A percentile compares a stretch with the other conserved stretches of the same genome.
Conservation (phyloP, 1,284 basidiomycete genomes). For the Puccinia coronata region DNA sequence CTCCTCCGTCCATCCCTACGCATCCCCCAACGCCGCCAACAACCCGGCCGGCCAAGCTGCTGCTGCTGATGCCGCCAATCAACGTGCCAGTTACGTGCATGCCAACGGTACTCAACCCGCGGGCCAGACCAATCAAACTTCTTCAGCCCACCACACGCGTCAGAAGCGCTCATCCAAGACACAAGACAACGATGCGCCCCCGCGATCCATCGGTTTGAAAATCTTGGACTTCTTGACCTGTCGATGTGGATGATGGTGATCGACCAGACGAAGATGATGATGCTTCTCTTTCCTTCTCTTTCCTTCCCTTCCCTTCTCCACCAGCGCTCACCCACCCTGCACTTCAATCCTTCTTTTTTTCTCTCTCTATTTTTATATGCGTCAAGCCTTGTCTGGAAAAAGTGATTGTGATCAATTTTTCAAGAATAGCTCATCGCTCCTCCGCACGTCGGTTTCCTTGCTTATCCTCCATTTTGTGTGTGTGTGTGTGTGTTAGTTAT, state of each 20-base stretch:
- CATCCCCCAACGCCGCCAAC: neutral
- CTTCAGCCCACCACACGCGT: neutral
- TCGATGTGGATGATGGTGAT: constrained; percentile 28
- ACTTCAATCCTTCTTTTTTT: too few species aligned
- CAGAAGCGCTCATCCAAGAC: constrained; percentile 20
- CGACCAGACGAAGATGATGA: too few species aligned
- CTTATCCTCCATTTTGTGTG: too few species aligned
- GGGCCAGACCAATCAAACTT: neutral
- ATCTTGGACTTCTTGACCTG: constrained; percentile 45
- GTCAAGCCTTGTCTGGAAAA: too few species aligned
- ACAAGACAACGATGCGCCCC: neutral
- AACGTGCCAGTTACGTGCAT: neutral
- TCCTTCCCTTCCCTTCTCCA: neutral
- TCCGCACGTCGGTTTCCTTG: too few species aligned
- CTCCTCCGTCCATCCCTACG: constrained; percentile 28
- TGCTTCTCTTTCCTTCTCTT: neutral
- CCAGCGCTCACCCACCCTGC: too few species aligned
- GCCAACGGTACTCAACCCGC: neutral
- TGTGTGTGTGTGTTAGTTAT: too few species aligned
- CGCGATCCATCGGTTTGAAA: constrained; percentile 35
- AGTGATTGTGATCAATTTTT: too few species aligned
- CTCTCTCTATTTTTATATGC: too few species aligned
- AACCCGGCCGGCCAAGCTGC: neutral
- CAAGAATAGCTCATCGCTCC: too few species aligned
- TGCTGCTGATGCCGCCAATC: neutral